Evolutionary conservation across 768 basidiomycete species (phyloP), one percentile per base, ranked within the genome.

Genomic region (Auricularia heimuer): DNA sequence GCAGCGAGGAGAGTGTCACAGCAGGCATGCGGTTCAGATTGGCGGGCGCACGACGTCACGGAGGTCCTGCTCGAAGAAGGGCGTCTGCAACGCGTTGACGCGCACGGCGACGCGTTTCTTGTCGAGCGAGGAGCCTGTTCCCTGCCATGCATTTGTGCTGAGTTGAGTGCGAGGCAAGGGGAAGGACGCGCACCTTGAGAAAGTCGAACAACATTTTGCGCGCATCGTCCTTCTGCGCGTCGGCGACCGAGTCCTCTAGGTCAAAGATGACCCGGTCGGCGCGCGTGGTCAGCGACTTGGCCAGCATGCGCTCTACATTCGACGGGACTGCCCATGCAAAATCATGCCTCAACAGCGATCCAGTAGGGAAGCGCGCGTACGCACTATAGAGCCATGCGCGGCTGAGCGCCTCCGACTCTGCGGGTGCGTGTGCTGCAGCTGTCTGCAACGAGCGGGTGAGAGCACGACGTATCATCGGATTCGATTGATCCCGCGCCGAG

Each of bases 221-320:
- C 0, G 90, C 88, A 62, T 79, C 74, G 24, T 75, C 75, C 73
- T 92, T 90, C 65, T 85, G 84, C 34, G 77, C 75, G 36, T 73
- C 69, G 3, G 91, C 77, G 0, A 95, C 85, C 66, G 89, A 89
- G 73, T 96, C 94, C 73, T 95, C 94, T 12, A 96, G 79, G 77
- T 96, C 94, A 70, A 93, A 94, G 33, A 93, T 87, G 42, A 94
- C 78, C 54, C 88, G 80, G 66, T 96, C 94, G 1, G 92, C 85
- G 2, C 75, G 72, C 14, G 80, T 78, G 10, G 70, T 73, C 56
- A 90, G 78, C 0, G 90, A 90, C 72, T 94, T 95, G 68, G 86
- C 78, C 39, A 96, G 83, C 88, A 93, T 92, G 51, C 84, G 82
- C 42, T 88, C 84, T 12, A 86, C 88, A 1, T 92, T 88, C 4